Evolutionary conservation across 1,284 basidiomycete genomes (phyloP), one percentile per base, ranked within the genome.

Genomic region (Phlebopus sp.): DNA sequence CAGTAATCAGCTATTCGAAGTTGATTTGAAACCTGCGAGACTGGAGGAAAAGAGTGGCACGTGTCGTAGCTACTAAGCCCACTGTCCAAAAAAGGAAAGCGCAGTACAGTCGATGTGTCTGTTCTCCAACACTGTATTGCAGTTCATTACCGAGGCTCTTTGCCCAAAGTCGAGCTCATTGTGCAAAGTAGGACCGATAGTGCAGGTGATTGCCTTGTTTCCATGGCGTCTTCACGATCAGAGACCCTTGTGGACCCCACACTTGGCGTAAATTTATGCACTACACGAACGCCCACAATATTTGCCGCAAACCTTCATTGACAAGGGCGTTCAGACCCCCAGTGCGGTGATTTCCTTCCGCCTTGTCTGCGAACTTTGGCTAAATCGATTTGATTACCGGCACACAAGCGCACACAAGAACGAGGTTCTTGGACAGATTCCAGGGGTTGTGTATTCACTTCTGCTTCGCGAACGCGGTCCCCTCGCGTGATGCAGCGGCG

Each of bases 311-410:
- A 29, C 27, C 10, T 11, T 23, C 5, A 23, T 19, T 50, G 47
- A 42, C 42, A 11, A 27, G 35, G 34, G 38, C 41, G 42, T 19
- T 23, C 27, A 29, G 10, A 29, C 5, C 2, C 27, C 10, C 4
- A 35, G 46, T 37, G 31, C 47, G 55, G 44, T 42, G 39, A 40
- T 46, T 37, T 37, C 36, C 31, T 35, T 14, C 34, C 42, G 4
- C 2, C 30, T 25, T 39, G 27, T 31, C 25, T 15, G 41, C 32
- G 27, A 18, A 18, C 10, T 8, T 42, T 40, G 9, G 31, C 46
- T 31, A 40, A 50, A 31, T 27, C 19, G 47, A 46, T 42, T 14
- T 50, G 47, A 54, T 56, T 50, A 41, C 30, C 19, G 30, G 45
- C 37, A 38, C 37, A 5, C 10, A n/a, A 37, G 36, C 18, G 21